Base-by-base conservation (phyloP, 495 filamentous ascomycete species). In the Penicillium turbatum region DNA sequence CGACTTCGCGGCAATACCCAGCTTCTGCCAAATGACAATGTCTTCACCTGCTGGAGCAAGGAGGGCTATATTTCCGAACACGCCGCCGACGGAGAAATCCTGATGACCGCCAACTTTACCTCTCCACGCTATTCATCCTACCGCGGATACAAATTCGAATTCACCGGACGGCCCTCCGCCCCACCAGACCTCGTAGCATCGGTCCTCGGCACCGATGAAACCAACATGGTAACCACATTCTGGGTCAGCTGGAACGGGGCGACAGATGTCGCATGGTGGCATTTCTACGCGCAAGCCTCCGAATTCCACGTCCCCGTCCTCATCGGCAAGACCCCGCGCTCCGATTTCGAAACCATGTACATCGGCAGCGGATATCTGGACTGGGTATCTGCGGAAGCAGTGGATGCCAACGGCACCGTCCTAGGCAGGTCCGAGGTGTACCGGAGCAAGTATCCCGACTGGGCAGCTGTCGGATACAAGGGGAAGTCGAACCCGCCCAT, bases 1-100 rank as follows among this genome's bases (percentile, higher is more conserved):
- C 75, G 75, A 19, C 79, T 78, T 5, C 82, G 82, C 53, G 83
- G 82, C 9, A 82, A 78, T 51, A 68, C 77, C 4, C 83, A 85
- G 56, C 56, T 75, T 4, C 70, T 84, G 2, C 72, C 80, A 0
- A 65, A 69, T 32, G 74, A 76, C 29, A 81, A 82, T 54, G 67
- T 75, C n/a, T 74, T 83, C 16, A 72, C 80, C 10, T 78, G 80
- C 54, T 84, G 80, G 80, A 81, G 81, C 26, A 73, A 77, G 19
- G 65, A 69, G 24, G 73, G 75, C 0, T 76, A 75, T 34, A 67
- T 79, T 46, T 80, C 75, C 0, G 81, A 84, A 54, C 79, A 74
- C 56, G 66, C 69, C 0, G 46, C 65, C 0, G 71, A 80, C 19
- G 82, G 83, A 0, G 69, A 73, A 17, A 55, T 72, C 5, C 57